Evolutionary conservation across 2,329 filamentous ascomycete species (phyloP).

Genomic region (Zymoseptoria brevis): DNA sequence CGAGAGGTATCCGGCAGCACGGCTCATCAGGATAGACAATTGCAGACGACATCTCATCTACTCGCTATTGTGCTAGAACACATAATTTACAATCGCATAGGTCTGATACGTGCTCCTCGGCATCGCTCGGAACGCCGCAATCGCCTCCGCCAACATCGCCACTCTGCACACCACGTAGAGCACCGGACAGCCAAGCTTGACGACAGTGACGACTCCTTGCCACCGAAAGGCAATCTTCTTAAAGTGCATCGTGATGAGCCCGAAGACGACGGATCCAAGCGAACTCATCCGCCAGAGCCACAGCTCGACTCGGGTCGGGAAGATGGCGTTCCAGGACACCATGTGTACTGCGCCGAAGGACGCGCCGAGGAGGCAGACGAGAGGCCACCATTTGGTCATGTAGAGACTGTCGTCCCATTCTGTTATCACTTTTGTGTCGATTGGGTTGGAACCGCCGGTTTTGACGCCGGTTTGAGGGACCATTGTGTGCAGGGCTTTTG

Average conservation of each 20-base stretch:
- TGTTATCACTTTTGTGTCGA: conserved; percentile 14
- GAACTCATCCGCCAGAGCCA: conserved; percentile 28
- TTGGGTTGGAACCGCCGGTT: neutral
- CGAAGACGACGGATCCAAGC: conserved; percentile 23
- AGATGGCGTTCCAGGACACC: conserved; percentile 26
- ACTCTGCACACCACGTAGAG: conserved; percentile 6
- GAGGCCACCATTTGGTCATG: conserved; percentile 19
- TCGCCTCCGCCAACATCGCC: conserved; percentile 5
- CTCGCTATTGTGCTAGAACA: neutral
- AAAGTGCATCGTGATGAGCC: conserved; percentile 20
- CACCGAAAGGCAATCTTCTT: conserved; percentile 11
- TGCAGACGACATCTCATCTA: too few relatives aligned
- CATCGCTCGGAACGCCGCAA: conserved; percentile 9
- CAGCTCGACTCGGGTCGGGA: conserved; percentile 25
- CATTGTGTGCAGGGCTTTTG: neutral
- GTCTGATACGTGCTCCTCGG: conserved; percentile 8
- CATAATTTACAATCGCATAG: conserved; percentile 4
- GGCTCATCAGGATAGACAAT: too few relatives aligned
- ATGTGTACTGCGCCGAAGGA: conserved; percentile 29
- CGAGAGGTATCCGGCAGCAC: too few relatives aligned
- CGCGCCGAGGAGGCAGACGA: conserved; percentile 12
- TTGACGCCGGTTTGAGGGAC: neutral
- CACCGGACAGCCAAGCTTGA: conserved; percentile 10
- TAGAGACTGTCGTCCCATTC: conserved; percentile 24
- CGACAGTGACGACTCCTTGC: conserved; percentile 9